A percentile compares a stretch with the other conserved stretches of the same genome.
phyloP scores from a whole-genome alignment of 73 alveolate species.

The Paramecium biaurelia region DNA sequence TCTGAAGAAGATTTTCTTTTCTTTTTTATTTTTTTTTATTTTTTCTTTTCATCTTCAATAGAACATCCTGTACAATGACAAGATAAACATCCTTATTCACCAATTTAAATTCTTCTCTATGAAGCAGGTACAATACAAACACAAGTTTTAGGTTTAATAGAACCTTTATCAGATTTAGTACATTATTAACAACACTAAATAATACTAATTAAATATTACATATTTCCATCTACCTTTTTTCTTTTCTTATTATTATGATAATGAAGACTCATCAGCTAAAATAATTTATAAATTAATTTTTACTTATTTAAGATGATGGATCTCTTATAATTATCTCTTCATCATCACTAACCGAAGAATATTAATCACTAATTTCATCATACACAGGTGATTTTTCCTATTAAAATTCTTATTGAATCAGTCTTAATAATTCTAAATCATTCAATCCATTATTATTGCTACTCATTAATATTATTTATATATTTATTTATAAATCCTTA shows the following conservation, averaged over 20 bases:
- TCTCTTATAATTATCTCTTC: neutral
- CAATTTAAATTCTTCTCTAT: slow-evolving; percentile 37
- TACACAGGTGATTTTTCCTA: neutral
- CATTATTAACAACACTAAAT: slow-evolving; percentile 41
- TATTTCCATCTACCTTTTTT: slow-evolving; percentile 37
- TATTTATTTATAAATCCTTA: neutral
- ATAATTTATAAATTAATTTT: neutral
- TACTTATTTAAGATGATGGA: neutral
- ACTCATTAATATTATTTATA: neutral
- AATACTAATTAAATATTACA: neutral
- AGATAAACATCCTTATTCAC: slow-evolving; percentile 34
- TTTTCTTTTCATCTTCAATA: slow-evolving; percentile 48
- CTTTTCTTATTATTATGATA: neutral
- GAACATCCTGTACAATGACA: slow-evolving; percentile 50
- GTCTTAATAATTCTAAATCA: neutral
- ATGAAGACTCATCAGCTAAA: slow-evolving; percentile 20
- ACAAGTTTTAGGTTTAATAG: slow-evolving; percentile 37
- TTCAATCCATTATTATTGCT: slow-evolving; percentile 2
- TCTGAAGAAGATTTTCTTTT: slow-evolving; percentile 14
- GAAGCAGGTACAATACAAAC: slow-evolving; percentile 54
- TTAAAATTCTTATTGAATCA: neutral
- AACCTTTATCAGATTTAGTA: slow-evolving; percentile 53
- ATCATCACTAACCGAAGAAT: slow-evolving; percentile 1
- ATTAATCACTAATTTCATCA: neutral
- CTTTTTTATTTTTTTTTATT: neutral